A percentile compares a stretch with the other conserved stretches of the same genome.
Conservation (phyloP, 2,329 filamentous ascomycete genomes). For the Furcasterigmium sp. region DNA sequence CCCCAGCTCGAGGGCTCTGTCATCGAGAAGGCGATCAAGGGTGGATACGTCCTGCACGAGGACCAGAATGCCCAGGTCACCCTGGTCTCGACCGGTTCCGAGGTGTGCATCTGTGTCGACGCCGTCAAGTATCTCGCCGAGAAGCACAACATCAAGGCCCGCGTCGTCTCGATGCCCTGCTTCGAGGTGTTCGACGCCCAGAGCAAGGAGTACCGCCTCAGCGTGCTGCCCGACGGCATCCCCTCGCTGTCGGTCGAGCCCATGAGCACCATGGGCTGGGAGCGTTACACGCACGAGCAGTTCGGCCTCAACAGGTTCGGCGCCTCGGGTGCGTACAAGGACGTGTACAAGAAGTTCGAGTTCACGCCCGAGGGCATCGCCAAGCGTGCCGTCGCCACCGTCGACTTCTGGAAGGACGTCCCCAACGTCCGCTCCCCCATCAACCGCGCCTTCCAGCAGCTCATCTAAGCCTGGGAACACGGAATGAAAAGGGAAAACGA, state of each 20-base stretch:
- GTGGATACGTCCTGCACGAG: slow-evolving; percentile 88
- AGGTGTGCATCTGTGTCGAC: slow-evolving; percentile 91
- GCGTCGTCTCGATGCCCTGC: slow-evolving; percentile 94
- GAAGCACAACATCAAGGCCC: slow-evolving; percentile 79
- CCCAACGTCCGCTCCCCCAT: slow-evolving; percentile 88
- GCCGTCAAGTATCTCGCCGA: slow-evolving; percentile 87
- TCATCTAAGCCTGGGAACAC: slow-evolving; percentile 62
- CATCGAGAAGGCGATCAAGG: slow-evolving; percentile 86
- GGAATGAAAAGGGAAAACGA: background rate
- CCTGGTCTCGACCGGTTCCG: slow-evolving; percentile 90
- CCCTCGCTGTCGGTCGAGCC: slow-evolving; percentile 91
- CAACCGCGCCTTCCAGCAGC: slow-evolving; percentile 96
- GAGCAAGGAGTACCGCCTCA: slow-evolving; percentile 89
- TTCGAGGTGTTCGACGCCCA: slow-evolving; percentile 95
- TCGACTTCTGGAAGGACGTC: slow-evolving; percentile 96
- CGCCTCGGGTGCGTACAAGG: slow-evolving; percentile 94
- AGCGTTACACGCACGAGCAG: slow-evolving; percentile 98
- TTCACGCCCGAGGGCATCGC: slow-evolving; percentile 95
- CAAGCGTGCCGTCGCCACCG: slow-evolving; percentile 87
- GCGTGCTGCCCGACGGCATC: slow-evolving; percentile 88
- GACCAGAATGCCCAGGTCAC: slow-evolving; percentile 80
- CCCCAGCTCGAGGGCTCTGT: slow-evolving; percentile 94
- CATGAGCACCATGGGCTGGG: slow-evolving; percentile 97
- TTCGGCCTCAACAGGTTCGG: slow-evolving; percentile 99
- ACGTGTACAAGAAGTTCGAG: slow-evolving; percentile 99